Base-by-base conservation (phyloP, 2,329 filamentous ascomycete species). In the Juglanconis juglandina region DNA sequence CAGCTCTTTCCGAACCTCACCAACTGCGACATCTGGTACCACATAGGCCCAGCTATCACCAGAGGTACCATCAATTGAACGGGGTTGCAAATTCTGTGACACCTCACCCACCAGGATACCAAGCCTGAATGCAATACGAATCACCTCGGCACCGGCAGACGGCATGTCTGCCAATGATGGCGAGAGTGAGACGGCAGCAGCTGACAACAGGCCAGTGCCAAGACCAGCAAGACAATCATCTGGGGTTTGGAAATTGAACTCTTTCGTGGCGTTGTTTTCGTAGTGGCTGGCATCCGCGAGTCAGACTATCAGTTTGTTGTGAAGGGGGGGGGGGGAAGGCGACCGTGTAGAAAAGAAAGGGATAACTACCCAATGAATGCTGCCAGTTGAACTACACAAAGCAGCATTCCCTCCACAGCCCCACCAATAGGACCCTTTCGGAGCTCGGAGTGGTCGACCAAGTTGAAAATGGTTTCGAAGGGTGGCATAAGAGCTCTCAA, bases 111-210 rank as follows among this genome's bases (percentile, higher is more conserved):
- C 78, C 4, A 73, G 66, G 2, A 81, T 66, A 1, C 79, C 79
- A 3, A 82, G 68, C 1, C 79, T 72, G 60, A 83, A 82, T 1
- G 81, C 77, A 1, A 74, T 39, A 0, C 77, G 71, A 2, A 80
- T 66, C 1, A 69, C 73, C 54, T 81, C 70, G 0, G 73, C 77
- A 6, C 77, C 80, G n/a, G 68, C 67, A 3, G 70, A 46, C 2
- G 76, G 67, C 0, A 83, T 47, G 24, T 80, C 76, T 0, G 70
- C 65, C 5, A 79, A n/a, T 0, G 67, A 71, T 0, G 68, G 58
- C 4, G 81, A 70, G 1, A 79, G 39, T 0, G 79, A 71, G 0
- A 81, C 66, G 1, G 79, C 79, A 17, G 76, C 70, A 0, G 73
- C 67, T 4, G 77, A 66, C 0, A 82, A 63, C 0, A 82, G 64